A percentile compares a stretch with the other conserved stretches of the same genome.
Evolutionary conservation across 331 rosid genomes (phyloP).

Genomic region (Malus hybrid): DNA sequence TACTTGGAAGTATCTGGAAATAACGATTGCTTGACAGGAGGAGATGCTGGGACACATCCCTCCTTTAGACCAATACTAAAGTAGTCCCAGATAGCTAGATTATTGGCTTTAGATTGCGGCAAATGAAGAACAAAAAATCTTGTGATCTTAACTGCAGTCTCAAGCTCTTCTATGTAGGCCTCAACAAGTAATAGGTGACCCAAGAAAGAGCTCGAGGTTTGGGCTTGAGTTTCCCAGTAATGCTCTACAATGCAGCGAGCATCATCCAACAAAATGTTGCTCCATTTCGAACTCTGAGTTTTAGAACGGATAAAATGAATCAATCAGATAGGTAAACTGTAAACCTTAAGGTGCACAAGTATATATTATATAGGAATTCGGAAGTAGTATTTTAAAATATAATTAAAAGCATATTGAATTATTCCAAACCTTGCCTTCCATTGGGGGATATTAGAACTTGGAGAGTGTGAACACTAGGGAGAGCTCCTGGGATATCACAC

Average conservation of each 20-base stretch:
- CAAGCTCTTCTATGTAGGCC: background rate
- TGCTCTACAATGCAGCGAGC: background rate
- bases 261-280: background rate
- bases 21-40: no score
- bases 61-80: no score
- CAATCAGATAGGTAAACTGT: background rate
- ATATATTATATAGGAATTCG: no score
- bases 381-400: background rate
- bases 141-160: background rate
- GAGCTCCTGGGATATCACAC: background rate
- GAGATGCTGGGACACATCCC: no score
- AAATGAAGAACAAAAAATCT: background rate
- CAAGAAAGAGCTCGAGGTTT: background rate
- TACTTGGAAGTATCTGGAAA: no score
- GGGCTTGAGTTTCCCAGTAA: background rate
- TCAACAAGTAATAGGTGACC: background rate
- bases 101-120: background rate
- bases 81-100: background rate
- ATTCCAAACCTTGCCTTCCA: background rate
- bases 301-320: background rate
- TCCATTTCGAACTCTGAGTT: background rate
- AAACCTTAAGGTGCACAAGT: no score
- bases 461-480: background rate
- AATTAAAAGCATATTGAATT: background rate
- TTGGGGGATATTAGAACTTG: background rate